Conservation (phyloP, 345 rosid species). For the Anastatica hierochuntica region DNA sequence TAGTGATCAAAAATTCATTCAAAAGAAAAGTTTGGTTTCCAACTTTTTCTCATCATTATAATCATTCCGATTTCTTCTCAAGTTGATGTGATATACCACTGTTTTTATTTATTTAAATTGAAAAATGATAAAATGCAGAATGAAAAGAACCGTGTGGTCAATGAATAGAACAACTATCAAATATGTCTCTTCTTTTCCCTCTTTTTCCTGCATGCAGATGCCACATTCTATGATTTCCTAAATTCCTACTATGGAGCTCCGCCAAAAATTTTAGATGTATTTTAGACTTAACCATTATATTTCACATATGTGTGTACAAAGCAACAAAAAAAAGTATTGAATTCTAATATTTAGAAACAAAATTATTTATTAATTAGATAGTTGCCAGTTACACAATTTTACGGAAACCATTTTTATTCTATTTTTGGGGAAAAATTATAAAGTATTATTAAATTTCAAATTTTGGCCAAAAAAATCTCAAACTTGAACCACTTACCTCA, state of each 20-base stretch:
- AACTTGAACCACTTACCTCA: too few relatives aligned
- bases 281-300: too few relatives aligned
- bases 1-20: not conserved
- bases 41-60: conserved; percentile 15
- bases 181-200: conserved; percentile 20
- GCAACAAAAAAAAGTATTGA: too few relatives aligned
- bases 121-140: not conserved
- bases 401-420: not conserved
- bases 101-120: not conserved
- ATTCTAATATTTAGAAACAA: not conserved
- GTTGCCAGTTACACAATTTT: not conserved
- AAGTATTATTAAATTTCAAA: too few relatives aligned
- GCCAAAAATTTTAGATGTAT: too few relatives aligned
- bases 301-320: too few relatives aligned
- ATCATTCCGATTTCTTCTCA: conserved; percentile 3
- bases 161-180: conserved; percentile 26
- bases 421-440: not conserved
- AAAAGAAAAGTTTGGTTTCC: not conserved
- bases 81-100: conserved; percentile 17
- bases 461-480: too few relatives aligned
- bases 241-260: too few relatives aligned
- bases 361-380: not conserved
- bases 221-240: conserved; percentile 6
- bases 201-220: not conserved
- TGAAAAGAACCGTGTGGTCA: conserved; percentile 8